Percentiles rank a stretch among this genome's conserved stretches.
Evolutionary conservation across 305 asterid species (phyloP).

Genomic region (Nicotiana rustica): DNA sequence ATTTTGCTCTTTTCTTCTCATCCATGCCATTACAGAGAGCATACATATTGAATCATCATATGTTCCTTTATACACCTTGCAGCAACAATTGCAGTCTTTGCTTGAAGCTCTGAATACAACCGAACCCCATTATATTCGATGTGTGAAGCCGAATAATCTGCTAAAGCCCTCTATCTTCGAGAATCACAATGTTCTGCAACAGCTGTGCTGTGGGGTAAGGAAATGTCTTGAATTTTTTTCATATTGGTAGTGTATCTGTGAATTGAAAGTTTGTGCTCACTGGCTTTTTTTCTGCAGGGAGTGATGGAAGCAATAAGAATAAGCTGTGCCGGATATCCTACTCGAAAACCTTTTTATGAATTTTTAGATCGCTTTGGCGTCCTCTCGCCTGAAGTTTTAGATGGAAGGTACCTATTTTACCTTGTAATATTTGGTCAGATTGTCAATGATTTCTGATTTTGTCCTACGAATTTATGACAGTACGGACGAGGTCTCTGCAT

Average conservation of each 20-base stretch:
- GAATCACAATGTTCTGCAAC: slow-evolving; percentile 95
- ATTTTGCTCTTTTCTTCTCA: slow-evolving; percentile 29
- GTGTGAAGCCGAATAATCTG: slow-evolving; percentile 97
- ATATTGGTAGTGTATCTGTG: slow-evolving; percentile 30
- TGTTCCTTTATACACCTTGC: slow-evolving; percentile 48
- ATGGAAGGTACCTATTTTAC: slow-evolving; percentile 66
- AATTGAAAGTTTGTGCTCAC: slow-evolving; percentile 38
- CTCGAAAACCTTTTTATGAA: slow-evolving; percentile 90
- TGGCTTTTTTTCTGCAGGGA: slow-evolving; percentile 62
- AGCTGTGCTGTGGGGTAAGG: slow-evolving; percentile 96
- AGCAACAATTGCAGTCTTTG: slow-evolving; percentile 93
- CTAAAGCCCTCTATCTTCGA: slow-evolving; percentile 96
- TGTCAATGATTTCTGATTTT: slow-evolving; percentile 36
- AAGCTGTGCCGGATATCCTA: slow-evolving; percentile 98
- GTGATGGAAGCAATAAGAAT: slow-evolving; percentile 99
- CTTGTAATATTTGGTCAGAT: slow-evolving; percentile 12
- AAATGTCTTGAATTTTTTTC: slow-evolving; percentile 25
- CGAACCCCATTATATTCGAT: slow-evolving; percentile 95
- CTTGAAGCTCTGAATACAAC: slow-evolving; percentile 90
- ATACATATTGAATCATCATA: slow-evolving; percentile 35
- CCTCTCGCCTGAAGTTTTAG: slow-evolving; percentile 87
- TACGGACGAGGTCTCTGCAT: slow-evolving; percentile 83
- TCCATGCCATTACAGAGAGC: slow-evolving; percentile 27
- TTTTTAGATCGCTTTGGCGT: slow-evolving; percentile 93
- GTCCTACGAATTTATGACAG: slow-evolving; percentile 52